These are phyloP conservation scores for Daedaleopsis nitida DNA, from an alignment of 768 basidiomycete species.

Conservation along the genomic window DNA sequence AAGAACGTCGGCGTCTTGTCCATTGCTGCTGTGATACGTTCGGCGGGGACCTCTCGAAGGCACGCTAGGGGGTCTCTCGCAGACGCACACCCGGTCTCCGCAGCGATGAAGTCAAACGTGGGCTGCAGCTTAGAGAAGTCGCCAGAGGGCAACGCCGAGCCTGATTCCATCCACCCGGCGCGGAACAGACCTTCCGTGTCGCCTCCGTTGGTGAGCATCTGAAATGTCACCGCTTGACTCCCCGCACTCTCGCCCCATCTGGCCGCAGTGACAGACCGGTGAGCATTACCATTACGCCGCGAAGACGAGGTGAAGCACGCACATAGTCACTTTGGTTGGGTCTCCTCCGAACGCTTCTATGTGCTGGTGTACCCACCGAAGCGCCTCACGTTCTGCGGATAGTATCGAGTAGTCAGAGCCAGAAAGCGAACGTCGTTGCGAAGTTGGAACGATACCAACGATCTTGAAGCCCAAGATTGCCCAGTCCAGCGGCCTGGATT, in stretches of 20 bases:
- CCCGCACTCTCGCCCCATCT: conserved; percentile 42
- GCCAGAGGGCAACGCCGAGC: conserved; percentile 8
- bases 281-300: too few species aligned
- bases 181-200: conserved; percentile 26
- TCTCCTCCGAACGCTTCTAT: conserved; percentile 46
- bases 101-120: conserved; percentile 43
- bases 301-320: conserved; percentile 2
- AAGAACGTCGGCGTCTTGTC: conserved; percentile 35
- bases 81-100: conserved; percentile 37
- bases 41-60: conserved; percentile 40
- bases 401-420: neutral
- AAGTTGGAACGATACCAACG: conserved; percentile 32
- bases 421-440: too few species aligned
- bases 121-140: conserved; percentile 30
- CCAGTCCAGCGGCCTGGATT: conserved; percentile 39
- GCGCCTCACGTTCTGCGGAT: conserved; percentile 37
- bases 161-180: conserved; percentile 40
- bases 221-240: conserved; percentile 33
- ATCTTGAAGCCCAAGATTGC: conserved; percentile 55
- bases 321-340: conserved; percentile 45
- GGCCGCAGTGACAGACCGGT: neutral
- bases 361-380: conserved; percentile 46
- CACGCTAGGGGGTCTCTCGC: conserved; percentile 41
- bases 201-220: conserved; percentile 29
- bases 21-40: conserved; percentile 32